These are phyloP conservation scores for Mucor sp. DNA, from an alignment of 371 early-diverging fungal genomes.

Conservation along the genomic window DNA sequence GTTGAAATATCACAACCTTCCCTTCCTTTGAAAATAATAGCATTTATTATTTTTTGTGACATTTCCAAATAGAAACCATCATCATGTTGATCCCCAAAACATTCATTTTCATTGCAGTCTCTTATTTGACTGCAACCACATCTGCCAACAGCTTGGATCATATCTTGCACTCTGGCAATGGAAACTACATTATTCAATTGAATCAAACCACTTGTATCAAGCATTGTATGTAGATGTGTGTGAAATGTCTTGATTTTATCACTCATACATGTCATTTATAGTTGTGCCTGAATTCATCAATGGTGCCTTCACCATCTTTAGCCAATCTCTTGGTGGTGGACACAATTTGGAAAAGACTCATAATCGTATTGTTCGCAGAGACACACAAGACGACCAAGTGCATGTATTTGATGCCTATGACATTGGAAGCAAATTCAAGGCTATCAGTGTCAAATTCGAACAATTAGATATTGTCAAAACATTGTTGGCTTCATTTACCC, in stretches of 20 bases:
- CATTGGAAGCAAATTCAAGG: constrained; percentile 35
- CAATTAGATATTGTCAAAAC: constrained; percentile 22
- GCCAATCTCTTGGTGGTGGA: constrained; percentile 7
- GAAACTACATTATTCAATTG: constrained; percentile 40
- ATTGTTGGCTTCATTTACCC: constrained; percentile 7
- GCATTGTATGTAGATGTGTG: constrained; percentile 24
- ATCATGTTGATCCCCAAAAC: constrained; percentile 6
- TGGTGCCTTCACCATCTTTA: constrained; percentile 23
- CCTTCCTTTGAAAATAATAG: neutral
- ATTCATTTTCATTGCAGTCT: constrained; percentile 13
- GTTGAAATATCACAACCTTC: neutral
- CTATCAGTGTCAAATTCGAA: constrained; percentile 35
- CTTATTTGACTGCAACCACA: constrained; percentile 8
- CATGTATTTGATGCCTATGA: constrained; percentile 35
- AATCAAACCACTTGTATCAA: constrained; percentile 27
- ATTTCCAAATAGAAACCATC: neutral
- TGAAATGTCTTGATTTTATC: neutral
- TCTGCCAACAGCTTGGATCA: constrained; percentile 11
- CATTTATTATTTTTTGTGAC: neutral
- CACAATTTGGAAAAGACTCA: constrained; percentile 12
- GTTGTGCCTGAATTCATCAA: constrained; percentile 39
- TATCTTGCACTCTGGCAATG: constrained; percentile 17
- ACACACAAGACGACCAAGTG: constrained; percentile 22
- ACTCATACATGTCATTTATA: neutral
- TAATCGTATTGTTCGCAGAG: constrained; percentile 21